Percentiles rank a stretch among this genome's conserved stretches.
These are phyloP conservation scores for Omphalotus guepiniiformis DNA, from an alignment of 768 basidiomycete genomes.

Conservation along the genomic window DNA sequence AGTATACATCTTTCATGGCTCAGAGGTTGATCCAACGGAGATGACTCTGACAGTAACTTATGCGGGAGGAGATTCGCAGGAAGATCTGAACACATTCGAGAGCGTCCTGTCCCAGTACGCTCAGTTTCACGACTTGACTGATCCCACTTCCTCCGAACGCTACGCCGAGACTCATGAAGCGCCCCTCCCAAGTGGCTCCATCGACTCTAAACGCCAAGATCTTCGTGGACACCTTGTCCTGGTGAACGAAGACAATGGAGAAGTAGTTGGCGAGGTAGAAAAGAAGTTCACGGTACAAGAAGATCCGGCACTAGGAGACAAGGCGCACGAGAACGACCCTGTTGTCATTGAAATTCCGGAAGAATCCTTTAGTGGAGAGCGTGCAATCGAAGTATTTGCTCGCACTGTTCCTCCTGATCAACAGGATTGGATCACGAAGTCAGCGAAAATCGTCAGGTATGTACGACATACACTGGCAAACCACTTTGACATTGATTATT, in stretches of 20 bases:
- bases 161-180: background rate
- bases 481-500: background rate
- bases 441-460: slow-evolving; percentile 61
- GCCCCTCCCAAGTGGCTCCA: background rate
- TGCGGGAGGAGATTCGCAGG: slow-evolving; percentile 19
- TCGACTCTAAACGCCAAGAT: slow-evolving; percentile 32
- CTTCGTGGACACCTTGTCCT: slow-evolving; percentile 61
- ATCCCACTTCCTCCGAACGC: background rate
- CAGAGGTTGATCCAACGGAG: slow-evolving; percentile 32
- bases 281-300: slow-evolving; percentile 52
- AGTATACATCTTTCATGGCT: slow-evolving; percentile 41
- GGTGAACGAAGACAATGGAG: slow-evolving; percentile 68
- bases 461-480: slow-evolving; percentile 13
- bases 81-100: slow-evolving; percentile 64
- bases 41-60: slow-evolving; percentile 32
- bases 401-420: slow-evolving; percentile 61
- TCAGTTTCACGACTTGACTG: slow-evolving; percentile 30
- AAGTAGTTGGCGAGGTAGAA: slow-evolving; percentile 68
- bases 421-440: slow-evolving; percentile 62
- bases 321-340: slow-evolving; percentile 52
- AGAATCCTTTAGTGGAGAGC: slow-evolving; percentile 32
- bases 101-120: slow-evolving; percentile 64
- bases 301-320: slow-evolving; percentile 46
- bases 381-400: slow-evolving; percentile 52
- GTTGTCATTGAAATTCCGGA: slow-evolving; percentile 72